Conservation (phyloP, 345 rosid species). For the Anacardium occidentale region DNA sequence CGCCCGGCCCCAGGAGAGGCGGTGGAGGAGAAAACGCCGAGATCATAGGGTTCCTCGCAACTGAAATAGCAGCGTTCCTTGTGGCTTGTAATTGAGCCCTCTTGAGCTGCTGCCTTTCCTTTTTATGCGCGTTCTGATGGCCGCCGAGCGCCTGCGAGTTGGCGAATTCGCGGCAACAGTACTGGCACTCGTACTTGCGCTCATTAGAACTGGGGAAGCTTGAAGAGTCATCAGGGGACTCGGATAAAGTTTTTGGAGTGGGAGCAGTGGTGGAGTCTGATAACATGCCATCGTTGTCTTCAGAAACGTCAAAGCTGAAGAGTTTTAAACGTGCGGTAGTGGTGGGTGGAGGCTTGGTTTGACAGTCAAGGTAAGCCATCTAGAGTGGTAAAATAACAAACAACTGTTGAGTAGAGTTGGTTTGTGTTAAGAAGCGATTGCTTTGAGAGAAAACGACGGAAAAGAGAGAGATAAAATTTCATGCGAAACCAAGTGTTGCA, state of each 20-base stretch:
- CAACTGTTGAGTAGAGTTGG: too few species aligned
- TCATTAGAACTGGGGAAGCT: conserved; percentile 36
- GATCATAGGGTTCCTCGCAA: conserved; percentile 73
- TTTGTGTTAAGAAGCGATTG: too few species aligned
- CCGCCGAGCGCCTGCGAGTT: conserved; percentile 83
- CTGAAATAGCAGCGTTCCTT: conserved; percentile 63
- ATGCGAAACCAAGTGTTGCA: conserved; percentile 32
- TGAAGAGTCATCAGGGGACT: conserved; percentile 31
- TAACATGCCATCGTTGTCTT: conserved; percentile 53
- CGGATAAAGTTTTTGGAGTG: conserved; percentile 22
- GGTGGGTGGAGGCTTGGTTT: conserved; percentile 30
- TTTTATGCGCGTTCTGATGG: conserved; percentile 86
- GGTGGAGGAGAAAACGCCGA: conserved; percentile 85
- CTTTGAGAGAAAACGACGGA: background rate
- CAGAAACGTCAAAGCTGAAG: conserved; percentile 79
- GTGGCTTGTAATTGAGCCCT: conserved; percentile 69
- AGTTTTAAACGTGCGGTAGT: conserved; percentile 61
- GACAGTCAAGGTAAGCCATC: conserved; percentile 30
- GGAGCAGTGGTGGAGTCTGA: conserved; percentile 16
- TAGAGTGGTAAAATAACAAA: too few species aligned
- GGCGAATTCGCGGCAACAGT: conserved; percentile 72
- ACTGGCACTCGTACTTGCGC: conserved; percentile 81
- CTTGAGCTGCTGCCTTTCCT: conserved; percentile 75
- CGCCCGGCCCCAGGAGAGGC: conserved; percentile 55
- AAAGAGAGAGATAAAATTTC: conserved; percentile 9